Evolutionary conservation across 495 filamentous ascomycete species (phyloP), one percentile per base, ranked within the genome.

Genomic region (Aspergillus sclerotiicarbonarius): DNA sequence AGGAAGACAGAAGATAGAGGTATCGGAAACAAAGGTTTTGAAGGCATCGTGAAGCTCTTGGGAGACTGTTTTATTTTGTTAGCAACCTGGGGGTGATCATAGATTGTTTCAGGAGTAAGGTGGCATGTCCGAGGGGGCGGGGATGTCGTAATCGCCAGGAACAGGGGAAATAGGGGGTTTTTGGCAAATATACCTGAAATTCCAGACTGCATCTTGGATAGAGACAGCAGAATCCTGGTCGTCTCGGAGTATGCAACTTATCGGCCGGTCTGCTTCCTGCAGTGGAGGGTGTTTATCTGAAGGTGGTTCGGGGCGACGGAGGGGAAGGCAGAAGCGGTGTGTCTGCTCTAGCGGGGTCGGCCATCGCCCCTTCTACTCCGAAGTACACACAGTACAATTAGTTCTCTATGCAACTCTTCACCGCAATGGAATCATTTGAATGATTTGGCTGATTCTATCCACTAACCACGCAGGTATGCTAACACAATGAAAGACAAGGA

Each of bases 11-110:
- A 91, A 91, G 66, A 85, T 80, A 16, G 79, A 75, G 62, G 77
- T 59, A 63, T 82, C 80, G 53, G 82, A 75, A 65, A 89, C 80
- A 67, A 97, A 86, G 45, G 73, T 70, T 76, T 82, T 83, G 82
- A 98, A 97, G 61, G 90, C 81, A 69, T 85, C 74, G 66, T 89
- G 86, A 58, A 98, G 91, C 77, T 96, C 91, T 69, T 84, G 70
- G 56, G 94, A 96, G 65, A 90, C 92, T 93, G 69, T 8, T 58
- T 57, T 29, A 67, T 20, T 47, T 53, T 16, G 15, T 46, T 56
- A n/a, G 30, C 21, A n/a, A 8, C 30, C 25, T 25, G 25, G 25
- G 25, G 2, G 9, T 33, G 15, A 20, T 20, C 31, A 19, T 53
- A 12, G 20, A 20, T 53, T 7, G 18, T 9, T 37, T 10, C 15